Evolutionary conservation across 305 asterid species (phyloP).

Genomic region (Rubia peregrina): DNA sequence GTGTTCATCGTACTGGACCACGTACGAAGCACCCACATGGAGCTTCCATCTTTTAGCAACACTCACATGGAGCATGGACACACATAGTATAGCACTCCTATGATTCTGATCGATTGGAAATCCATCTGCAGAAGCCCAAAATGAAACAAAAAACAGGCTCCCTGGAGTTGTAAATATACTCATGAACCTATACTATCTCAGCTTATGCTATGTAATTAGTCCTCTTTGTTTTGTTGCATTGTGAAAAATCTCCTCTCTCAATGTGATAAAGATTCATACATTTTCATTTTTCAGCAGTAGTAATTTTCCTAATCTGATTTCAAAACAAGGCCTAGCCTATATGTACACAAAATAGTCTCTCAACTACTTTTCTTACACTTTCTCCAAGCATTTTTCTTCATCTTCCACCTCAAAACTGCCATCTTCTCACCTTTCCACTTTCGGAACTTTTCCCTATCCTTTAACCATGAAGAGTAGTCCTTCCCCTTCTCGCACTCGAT

Average conservation of each 20-base stretch:
- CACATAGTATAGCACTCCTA: too few relatives aligned
- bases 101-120: neutral
- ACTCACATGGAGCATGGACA: too few relatives aligned
- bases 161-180: slow-evolving; percentile 1
- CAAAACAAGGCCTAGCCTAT: neutral
- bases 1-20: too few relatives aligned
- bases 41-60: too few relatives aligned
- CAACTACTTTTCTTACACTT: slow-evolving; percentile 24
- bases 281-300: neutral
- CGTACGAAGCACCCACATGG: too few relatives aligned
- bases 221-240: neutral
- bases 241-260: neutral
- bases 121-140: slow-evolving; percentile 37
- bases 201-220: neutral
- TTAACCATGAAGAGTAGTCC: slow-evolving; percentile 64
- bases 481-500: slow-evolving; percentile 64
- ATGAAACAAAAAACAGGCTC: slow-evolving; percentile 47
- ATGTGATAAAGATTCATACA: neutral
- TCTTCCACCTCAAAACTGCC: slow-evolving; percentile 65
- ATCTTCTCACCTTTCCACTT: slow-evolving; percentile 48
- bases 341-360: neutral
- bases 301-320: neutral
- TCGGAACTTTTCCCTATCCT: slow-evolving; percentile 45
- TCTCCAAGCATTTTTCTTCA: slow-evolving; percentile 54
- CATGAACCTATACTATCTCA: slow-evolving; percentile 1